Evolutionary conservation across 1,284 basidiomycete genomes (phyloP).

Genomic region (Thecaphora thlaspeos): DNA sequence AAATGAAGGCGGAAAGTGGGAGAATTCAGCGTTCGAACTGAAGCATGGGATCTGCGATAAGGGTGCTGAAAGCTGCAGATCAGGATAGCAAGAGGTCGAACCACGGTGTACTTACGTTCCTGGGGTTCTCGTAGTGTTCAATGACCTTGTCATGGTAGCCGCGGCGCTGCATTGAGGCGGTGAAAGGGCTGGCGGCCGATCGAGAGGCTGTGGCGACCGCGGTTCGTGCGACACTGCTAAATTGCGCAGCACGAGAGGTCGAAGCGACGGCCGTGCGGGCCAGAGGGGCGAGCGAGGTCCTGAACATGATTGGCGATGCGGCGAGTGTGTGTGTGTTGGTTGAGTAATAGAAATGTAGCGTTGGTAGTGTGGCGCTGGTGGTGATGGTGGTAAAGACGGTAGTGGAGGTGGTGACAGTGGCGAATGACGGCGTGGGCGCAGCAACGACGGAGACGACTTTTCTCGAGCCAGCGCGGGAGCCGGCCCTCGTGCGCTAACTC

Average conservation of each 20-base stretch:
- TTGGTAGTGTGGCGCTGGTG: too few relatives aligned
- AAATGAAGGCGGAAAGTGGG: neutral
- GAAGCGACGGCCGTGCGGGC: constrained; percentile 28
- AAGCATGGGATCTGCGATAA: too few relatives aligned
- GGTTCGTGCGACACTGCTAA: constrained; percentile 31
- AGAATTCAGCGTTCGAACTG: too few relatives aligned
- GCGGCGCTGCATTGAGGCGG: constrained; percentile 25
- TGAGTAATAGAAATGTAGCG: too few relatives aligned
- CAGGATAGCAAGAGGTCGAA: too few relatives aligned
- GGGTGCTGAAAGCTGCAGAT: neutral
- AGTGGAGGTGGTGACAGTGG: too few relatives aligned
- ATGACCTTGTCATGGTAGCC: constrained; percentile 57
- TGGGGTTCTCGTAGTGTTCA: constrained; percentile 58
- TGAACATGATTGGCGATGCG: constrained; percentile 13
- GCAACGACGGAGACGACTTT: too few relatives aligned
- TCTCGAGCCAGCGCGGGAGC: too few relatives aligned
- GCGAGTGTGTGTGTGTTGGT: neutral
- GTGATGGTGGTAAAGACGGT: too few relatives aligned
- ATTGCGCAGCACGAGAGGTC: constrained; percentile 17
- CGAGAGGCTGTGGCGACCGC: constrained; percentile 18
- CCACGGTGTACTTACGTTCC: constrained; percentile 39
- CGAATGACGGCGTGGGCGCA: too few relatives aligned
- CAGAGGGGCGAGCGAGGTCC: constrained; percentile 27
- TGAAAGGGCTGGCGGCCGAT: constrained; percentile 7
- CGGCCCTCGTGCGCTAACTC: too few relatives aligned